These are phyloP conservation scores for Macrophomina phaseolina DNA, from an alignment of 2,329 filamentous ascomycete genomes.

Conservation along the genomic window DNA sequence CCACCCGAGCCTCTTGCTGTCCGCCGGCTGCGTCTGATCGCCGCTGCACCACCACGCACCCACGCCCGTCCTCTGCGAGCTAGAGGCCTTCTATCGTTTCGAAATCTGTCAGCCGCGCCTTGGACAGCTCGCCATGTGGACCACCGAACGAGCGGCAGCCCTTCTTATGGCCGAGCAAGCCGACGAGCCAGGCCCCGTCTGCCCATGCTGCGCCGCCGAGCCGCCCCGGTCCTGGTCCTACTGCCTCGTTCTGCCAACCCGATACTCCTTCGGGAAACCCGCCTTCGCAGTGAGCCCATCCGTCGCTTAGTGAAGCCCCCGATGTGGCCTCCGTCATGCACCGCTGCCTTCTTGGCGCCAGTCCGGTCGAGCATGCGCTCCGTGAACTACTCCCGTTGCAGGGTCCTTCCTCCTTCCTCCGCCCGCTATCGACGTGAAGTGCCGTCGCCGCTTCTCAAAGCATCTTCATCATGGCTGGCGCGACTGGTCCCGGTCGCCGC, in stretches of 20 bases:
- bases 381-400: background rate
- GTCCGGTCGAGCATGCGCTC: constrained; percentile 1
- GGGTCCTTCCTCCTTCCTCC: background rate
- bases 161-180: background rate
- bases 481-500: background rate
- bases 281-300: background rate
- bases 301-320: constrained; percentile 11
- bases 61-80: background rate
- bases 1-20: background rate
- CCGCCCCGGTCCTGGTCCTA: background rate
- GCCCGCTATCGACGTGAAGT: constrained; percentile 2
- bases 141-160: background rate
- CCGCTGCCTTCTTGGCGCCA: background rate
- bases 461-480: background rate
- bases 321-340: constrained; percentile 9
- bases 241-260: constrained; percentile 2
- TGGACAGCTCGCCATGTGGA: constrained; percentile 6
- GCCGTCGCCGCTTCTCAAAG: background rate
- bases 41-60: background rate
- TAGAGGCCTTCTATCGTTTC: constrained; percentile 8
- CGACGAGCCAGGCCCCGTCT: background rate
- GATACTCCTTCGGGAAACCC: constrained; percentile 11
- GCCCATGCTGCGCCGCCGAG: background rate
- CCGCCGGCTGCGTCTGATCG: background rate
- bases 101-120: constrained; percentile 10